Evolutionary conservation across 2,329 filamentous ascomycete species (phyloP).

Genomic region (Phialocephala sp.): DNA sequence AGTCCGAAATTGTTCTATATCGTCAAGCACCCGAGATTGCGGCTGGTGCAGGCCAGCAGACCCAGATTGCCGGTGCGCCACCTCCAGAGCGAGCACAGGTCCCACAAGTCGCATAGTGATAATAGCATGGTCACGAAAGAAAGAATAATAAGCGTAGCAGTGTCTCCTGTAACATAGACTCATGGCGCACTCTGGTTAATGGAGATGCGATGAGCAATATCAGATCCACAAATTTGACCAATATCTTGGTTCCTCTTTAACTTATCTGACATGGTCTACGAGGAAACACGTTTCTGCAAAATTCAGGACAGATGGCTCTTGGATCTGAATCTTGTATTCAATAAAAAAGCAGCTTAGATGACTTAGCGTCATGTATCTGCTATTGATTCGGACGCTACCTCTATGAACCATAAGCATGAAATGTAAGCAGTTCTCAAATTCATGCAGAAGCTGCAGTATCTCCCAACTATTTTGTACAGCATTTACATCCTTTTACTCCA

Average conservation of each 20-base stretch:
- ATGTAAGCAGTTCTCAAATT: not conserved
- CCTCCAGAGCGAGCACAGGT: conserved; percentile 40
- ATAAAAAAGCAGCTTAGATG: not conserved
- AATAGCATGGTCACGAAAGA: conserved; percentile 7
- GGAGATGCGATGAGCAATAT: conserved; percentile 8
- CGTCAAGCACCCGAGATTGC: conserved; percentile 73
- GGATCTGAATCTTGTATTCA: too few relatives aligned
- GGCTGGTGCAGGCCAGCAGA: conserved; percentile 42
- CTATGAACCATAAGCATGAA: not conserved
- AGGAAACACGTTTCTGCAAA: too few relatives aligned
- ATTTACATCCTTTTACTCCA: conserved; percentile 22
- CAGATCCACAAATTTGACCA: conserved; percentile 15
- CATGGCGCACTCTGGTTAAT: conserved; percentile 9
- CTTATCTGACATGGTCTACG: too few relatives aligned
- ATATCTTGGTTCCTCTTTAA: not conserved
- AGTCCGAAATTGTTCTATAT: conserved; percentile 97
- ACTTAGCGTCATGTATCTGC: not conserved
- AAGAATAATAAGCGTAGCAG: conserved; percentile 22
- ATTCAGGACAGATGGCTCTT: too few relatives aligned
- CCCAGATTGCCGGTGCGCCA: conserved; percentile 42
- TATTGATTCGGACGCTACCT: not conserved
- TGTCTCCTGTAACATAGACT: conserved; percentile 37
- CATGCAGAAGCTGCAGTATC: conserved; percentile 16
- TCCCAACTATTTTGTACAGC: conserved; percentile 23
- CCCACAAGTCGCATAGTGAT: conserved; percentile 23